Percentiles rank a stretch among this genome's conserved stretches.
phyloP scores from a whole-genome alignment of 495 filamentous ascomycete genomes.

The Penicillium parvum region DNA sequence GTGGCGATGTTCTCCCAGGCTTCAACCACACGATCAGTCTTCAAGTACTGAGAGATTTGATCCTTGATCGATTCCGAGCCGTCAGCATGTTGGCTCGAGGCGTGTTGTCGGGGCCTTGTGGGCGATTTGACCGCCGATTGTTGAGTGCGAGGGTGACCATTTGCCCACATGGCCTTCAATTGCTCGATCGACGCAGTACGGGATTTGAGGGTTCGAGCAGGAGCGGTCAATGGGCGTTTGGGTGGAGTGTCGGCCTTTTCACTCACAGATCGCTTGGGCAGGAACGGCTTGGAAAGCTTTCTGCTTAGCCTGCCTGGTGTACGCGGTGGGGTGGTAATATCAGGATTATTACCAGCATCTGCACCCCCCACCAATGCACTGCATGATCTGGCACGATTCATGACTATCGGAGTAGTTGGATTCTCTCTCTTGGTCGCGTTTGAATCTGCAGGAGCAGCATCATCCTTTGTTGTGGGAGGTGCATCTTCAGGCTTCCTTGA shows the following conservation, averaged over 20 bases:
- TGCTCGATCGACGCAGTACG: constrained; percentile 30
- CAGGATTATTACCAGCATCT: background rate
- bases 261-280: constrained; percentile 22
- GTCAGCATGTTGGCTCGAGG: constrained; percentile 5
- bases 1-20: constrained; percentile 32
- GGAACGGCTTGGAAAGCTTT: constrained; percentile 28
- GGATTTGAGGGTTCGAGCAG: constrained; percentile 24
- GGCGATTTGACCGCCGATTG: constrained; percentile 11
- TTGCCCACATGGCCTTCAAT: constrained; percentile 20
- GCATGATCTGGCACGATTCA: constrained; percentile 24
- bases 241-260: constrained; percentile 12
- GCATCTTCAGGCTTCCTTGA: constrained; percentile 8
- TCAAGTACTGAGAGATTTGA: constrained; percentile 38
- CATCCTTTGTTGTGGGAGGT: constrained; percentile 17
- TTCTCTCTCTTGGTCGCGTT: constrained; percentile 4
- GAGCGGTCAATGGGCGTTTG: constrained; percentile 27
- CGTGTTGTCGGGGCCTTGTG: constrained; percentile 8
- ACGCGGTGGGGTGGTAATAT: constrained; percentile 12
- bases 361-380: constrained; percentile 17
- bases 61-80: constrained; percentile 32
- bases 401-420: constrained; percentile 4
- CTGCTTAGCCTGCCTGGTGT: constrained; percentile 22
- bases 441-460: constrained; percentile 1
- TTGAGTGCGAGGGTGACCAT: constrained; percentile 16
- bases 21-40: constrained; percentile 38